Base-by-base conservation (phyloP, 2,329 filamentous ascomycete species). In the Trichoderma afroharzianum region DNA sequence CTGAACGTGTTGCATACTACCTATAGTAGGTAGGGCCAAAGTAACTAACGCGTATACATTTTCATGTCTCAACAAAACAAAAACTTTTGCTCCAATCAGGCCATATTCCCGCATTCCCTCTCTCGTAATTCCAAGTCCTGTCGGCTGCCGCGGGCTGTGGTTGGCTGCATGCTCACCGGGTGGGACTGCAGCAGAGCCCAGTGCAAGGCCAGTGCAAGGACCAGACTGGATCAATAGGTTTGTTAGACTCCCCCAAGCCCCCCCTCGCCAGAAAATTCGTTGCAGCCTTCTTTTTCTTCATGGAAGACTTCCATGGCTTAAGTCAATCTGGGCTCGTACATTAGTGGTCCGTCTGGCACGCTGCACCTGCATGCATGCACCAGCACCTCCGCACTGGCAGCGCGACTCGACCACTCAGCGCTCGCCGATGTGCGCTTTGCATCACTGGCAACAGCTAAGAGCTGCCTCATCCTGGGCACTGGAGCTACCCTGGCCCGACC, bases 261-360 rank as follows among this genome's bases (percentile, higher is more conserved):
- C 53, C 36, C 63, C 53, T 58, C 32, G 55, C 43, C 39, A 47
- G 50, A 55, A 58, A 57, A 7, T 70, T 70, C 71, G 66, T 64
- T 68, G 71, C 71, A 72, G 71, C 66, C 71, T 72, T 72, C 66
- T 64, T 72, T 72, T 70, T 63, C 66, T 72, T 70, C 71, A 69
- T 70, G 66, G 66, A 72, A 72, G 58, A 72, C 43, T 68, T 71
- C 63, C 70, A 68, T 63, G 30, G 32, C 62, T 39, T 68, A 63
- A 68, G 70, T 71, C 70, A 71, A 71, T 57, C 43, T 57, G 63
- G 47, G 43, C 63, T 24, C 63, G 57, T 43, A 55, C 63, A 68
- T 63, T 64, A 71, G 68, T 71, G 68, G 68, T 58, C 68, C 68
- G n/a, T 63, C 18, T 30, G 68, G 68, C 58, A 32, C 64, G 64